Base-by-base conservation (phyloP, 2,329 filamentous ascomycete genomes). In the Colletotrichum sp. region DNA sequence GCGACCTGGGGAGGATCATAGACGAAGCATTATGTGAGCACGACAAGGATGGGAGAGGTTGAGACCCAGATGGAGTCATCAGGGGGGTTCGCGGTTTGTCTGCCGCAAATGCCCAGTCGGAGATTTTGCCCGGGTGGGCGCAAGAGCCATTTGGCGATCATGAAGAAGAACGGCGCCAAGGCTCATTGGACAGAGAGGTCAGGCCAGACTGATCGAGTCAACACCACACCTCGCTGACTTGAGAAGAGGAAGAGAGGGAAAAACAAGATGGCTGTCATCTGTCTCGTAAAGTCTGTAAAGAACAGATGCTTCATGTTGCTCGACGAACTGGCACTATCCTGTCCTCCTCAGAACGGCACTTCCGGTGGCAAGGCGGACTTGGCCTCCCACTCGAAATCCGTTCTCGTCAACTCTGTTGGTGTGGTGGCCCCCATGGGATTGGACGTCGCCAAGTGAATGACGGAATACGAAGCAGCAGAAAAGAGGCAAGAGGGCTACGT, bases 201-300 rank as follows among this genome's bases (percentile, higher is more conserved):
- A 67, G 68, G 24, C 26, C 14, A 55, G 30, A 34, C 18, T 43
- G 21, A 34, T 60, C 7, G 68, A 67, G 30, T 67, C 55, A 72
- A 66, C 52, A 63, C 61, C 28, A 32, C 26, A 21, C 32, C 43
- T 26, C 18, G n/a, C 28, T 18, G 16, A 24, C 34, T 48, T 18
- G 30, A 43, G 36, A 36, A 21, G n/a, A 43, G 34, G n/a, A 16
- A 13, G 4, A 65, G n/a, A 7, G 16, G 52, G 7, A 4, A 43
- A 18, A 21, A 64, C 24, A 55, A 52, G 36, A 36, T 72, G 57
- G 57, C 69, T 73, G 73, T 73, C 73, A 73, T 59, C 73, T 64
- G 64, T 59, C 57, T 72, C 43, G 43, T n/a, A 28, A 9, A 43
- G 36, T 39, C 30, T 55, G 57, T 32, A 61, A 48, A 70, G 68